Conservation (phyloP, 2,329 filamentous ascomycete species). For the Aureobasidium pullulans region DNA sequence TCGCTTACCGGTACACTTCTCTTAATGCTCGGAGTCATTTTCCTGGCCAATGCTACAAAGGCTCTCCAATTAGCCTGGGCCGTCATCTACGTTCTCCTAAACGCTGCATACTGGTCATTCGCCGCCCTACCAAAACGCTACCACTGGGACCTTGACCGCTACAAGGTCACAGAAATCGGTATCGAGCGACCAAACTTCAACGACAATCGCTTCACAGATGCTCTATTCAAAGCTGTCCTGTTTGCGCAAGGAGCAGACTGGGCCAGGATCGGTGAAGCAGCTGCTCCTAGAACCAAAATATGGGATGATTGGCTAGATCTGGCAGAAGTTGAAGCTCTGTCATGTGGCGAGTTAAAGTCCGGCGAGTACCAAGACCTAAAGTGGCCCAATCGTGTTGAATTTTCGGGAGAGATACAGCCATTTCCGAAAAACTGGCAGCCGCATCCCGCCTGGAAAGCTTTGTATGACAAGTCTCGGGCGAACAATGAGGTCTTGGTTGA, state of each 20-base stretch:
- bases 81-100: constrained; percentile 42
- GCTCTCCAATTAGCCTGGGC: constrained; percentile 44
- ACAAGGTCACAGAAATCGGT: constrained; percentile 33
- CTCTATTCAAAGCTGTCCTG: constrained; percentile 43
- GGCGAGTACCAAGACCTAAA: neutral
- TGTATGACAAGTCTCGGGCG: neutral
- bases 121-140: constrained; percentile 39
- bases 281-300: constrained; percentile 34
- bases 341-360: neutral
- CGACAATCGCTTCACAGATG: constrained; percentile 40
- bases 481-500: neutral
- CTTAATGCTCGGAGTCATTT: constrained; percentile 47
- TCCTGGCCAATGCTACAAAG: constrained; percentile 42
- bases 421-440: neutral
- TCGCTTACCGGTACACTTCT: constrained; percentile 44
- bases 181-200: constrained; percentile 21
- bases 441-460: neutral
- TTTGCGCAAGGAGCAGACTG: constrained; percentile 38
- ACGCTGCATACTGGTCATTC: constrained; percentile 44
- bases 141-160: constrained; percentile 43
- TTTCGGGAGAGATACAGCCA: neutral
- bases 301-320: constrained; percentile 37
- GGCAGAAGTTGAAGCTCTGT: constrained; percentile 25
- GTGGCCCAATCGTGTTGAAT: neutral
- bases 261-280: constrained; percentile 34